phyloP scores from a whole-genome alignment of 306 rosid species.

The Sicyos baderoa region DNA sequence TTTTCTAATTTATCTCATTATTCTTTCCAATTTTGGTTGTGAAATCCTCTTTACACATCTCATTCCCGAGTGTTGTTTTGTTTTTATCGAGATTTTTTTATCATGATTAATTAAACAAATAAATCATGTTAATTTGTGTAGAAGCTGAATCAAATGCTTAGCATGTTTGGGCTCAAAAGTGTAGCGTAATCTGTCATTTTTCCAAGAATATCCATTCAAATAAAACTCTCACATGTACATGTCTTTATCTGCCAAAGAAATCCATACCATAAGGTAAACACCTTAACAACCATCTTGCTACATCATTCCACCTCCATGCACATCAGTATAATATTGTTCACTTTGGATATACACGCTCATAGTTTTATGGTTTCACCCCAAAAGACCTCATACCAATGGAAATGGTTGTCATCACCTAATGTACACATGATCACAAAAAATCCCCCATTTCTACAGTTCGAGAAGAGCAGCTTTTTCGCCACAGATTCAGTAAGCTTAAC shows the following conservation, averaged over 20 bases:
- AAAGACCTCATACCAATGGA: too few relatives aligned
- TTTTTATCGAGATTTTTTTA: background rate
- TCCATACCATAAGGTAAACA: background rate
- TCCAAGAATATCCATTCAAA: background rate
- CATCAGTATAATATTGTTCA: too few relatives aligned
- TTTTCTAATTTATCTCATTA: background rate
- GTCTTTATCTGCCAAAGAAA: background rate
- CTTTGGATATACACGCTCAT: too few relatives aligned
- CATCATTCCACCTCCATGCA: slow-evolving; percentile 56
- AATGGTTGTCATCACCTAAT: too few relatives aligned
- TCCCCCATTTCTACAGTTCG: slow-evolving; percentile 59
- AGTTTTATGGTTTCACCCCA: too few relatives aligned
- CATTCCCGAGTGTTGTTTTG: background rate
- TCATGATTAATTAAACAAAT: background rate
- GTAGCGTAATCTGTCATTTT: background rate
- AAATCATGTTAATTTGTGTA: background rate
- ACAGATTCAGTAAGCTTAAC: slow-evolving; percentile 57
- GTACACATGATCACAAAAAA: slow-evolving; percentile 12
- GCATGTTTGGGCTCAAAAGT: background rate
- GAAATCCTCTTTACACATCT: too few relatives aligned
- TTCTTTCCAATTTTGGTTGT: slow-evolving; percentile 1
- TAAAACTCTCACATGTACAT: background rate
- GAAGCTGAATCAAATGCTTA: background rate
- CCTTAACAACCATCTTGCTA: slow-evolving; percentile 23
- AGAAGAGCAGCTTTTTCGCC: slow-evolving; percentile 51